Evolutionary conservation across 345 rosid genomes (phyloP), one percentile per base, ranked within the genome.

Genomic region (Corymbia maculata): DNA sequence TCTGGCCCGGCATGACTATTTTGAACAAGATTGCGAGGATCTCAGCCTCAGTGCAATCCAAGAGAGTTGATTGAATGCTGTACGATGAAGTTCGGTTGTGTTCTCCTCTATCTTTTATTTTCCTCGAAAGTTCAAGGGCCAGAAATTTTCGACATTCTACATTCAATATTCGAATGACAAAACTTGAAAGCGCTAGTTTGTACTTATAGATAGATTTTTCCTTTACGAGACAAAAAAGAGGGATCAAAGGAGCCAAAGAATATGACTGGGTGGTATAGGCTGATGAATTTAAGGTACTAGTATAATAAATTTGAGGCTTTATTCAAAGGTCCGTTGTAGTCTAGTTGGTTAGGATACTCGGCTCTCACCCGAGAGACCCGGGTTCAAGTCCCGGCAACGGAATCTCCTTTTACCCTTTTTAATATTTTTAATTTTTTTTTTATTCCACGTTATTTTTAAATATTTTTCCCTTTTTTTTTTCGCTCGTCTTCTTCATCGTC

Each of bases 351-450:
- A 91, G 92, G 94, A 92, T 91, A 90, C 90, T 91, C 92, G 93
- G 91, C 93, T 93, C 91, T 93, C 94, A 93, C 93, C 92, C 91
- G 91, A 92, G 87, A 89, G 92, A 89, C 92, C 92, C 90, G 91
- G 92, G 91, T 91, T 91, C 90, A 80, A 92, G 91, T 92, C 91
- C 91, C 92, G 92, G 91, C 91, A 92, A 92, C 89, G 89, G 90
- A 91, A 15, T 15, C 8, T 0, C 0, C 13, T 11, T 10, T n/a
- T 64, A 1, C 6, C 30, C 0, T n/a, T n/a, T 61, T 59, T 36
- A 36, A 36, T n/a, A n/a, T 28, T 1, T 28, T 13, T 26, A 26
- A 61, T 26, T 13, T 7, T 14, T 7, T 30, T 32, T 68, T 3
- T 9, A 7, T 17, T 17, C 6, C 26, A 70, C 47, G 15, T 70